A percentile compares a stretch with the other conserved stretches of the same genome.
Evolutionary conservation across 2,329 filamentous ascomycete genomes (phyloP).

Genomic region (Gremmenia infestans): DNA sequence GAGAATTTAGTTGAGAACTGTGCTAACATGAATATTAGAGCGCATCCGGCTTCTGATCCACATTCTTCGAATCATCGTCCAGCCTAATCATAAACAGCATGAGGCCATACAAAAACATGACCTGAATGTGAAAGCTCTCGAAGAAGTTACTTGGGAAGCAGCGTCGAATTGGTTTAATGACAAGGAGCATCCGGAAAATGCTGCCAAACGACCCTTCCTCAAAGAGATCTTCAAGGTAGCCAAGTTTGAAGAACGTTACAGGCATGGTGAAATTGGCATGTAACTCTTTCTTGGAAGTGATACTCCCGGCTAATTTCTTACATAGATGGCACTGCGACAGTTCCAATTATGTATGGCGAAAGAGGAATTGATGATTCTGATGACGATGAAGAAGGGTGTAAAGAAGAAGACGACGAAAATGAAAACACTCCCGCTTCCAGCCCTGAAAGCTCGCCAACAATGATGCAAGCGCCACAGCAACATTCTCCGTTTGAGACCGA

Average conservation of each 20-base stretch:
- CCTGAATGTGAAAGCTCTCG: conserved; percentile 45
- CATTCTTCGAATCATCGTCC: conserved; percentile 51
- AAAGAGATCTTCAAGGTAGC: conserved; percentile 60
- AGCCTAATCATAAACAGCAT: conserved; percentile 32
- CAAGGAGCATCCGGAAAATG: conserved; percentile 48
- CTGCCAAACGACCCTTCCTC: conserved; percentile 49
- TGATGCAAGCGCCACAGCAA: conserved; percentile 13
- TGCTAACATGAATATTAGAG: conserved; percentile 37
- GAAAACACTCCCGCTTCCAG: background rate
- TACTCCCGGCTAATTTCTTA: background rate
- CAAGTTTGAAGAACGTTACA: conserved; percentile 50
- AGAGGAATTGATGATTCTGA: conserved; percentile 15
- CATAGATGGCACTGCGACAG: conserved; percentile 15
- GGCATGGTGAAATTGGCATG: conserved; percentile 53
- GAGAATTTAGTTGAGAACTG: background rate
- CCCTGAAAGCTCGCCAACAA: conserved; percentile 20
- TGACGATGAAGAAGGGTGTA: conserved; percentile 17
- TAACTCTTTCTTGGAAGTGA: background rate
- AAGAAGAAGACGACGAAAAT: conserved; percentile 22
- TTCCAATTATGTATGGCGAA: conserved; percentile 23
- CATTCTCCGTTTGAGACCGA: conserved; percentile 13
- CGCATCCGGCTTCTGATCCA: conserved; percentile 54
- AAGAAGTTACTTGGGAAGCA: conserved; percentile 54
- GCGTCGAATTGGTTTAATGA: conserved; percentile 55
- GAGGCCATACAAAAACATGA: conserved; percentile 47